A percentile compares a stretch with the other conserved stretches of the same genome.
Conservation (phyloP, 140 eudicot species). For the Bidens hawaiensis region DNA sequence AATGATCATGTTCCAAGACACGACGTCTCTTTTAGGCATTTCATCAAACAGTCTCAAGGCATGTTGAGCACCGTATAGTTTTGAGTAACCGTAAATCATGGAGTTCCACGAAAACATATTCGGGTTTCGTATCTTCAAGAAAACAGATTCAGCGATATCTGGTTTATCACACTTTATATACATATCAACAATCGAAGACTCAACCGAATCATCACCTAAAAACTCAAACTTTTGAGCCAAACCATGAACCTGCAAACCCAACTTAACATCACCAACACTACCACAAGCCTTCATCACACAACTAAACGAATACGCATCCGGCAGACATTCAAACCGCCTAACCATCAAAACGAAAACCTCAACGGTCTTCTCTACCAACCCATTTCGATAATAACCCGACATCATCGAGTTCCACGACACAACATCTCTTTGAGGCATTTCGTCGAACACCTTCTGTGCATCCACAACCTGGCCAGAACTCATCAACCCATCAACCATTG, state of each 20-base stretch:
- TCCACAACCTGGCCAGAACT: constrained; percentile 22
- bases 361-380: constrained; percentile 12
- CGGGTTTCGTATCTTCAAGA: constrained; percentile 28
- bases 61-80: constrained; percentile 22
- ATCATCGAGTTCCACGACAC: constrained; percentile 51
- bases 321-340: constrained; percentile 19
- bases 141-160: constrained; percentile 27
- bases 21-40: constrained; percentile 38
- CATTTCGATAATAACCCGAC: constrained; percentile 34
- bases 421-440: constrained; percentile 39
- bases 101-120: constrained; percentile 44
- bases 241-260: constrained; percentile 42
- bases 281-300: constrained; percentile 50
- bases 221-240: constrained; percentile 30
- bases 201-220: constrained; percentile 25
- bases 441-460: constrained; percentile 41
- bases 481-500: constrained; percentile 31
- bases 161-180: constrained; percentile 38
- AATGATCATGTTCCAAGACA: constrained; percentile 48
- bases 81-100: constrained; percentile 43
- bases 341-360: constrained; percentile 30
- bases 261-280: constrained; percentile 8
- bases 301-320: constrained; percentile 30
- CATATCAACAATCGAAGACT: constrained; percentile 43
- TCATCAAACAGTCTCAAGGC: constrained; percentile 34